Evolutionary conservation across 2,329 filamentous ascomycete genomes (phyloP), one percentile per base, ranked within the genome.

Genomic region (Aspergillus quadricinctus): DNA sequence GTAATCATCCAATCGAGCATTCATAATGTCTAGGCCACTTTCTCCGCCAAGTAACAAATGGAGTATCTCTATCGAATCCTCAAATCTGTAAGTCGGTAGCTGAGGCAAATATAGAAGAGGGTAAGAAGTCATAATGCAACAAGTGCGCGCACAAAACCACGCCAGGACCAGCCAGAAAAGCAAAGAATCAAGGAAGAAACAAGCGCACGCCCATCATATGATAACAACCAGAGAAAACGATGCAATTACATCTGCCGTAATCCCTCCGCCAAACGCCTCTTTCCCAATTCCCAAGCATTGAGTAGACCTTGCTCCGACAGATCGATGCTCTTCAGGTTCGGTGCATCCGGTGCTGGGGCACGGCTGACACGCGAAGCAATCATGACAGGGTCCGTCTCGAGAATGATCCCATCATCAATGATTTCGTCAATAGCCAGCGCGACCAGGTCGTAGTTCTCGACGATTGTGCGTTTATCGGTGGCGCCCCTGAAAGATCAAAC

Each of bases 391-490:
- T 99, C 94, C 0, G 93, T 97, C 79, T 99, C 94, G 59, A 99
- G 85, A 66, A 99, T 93, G 72, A 97, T 95, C 58, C 94, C 94
- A 70, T 96, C 92, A 75, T 96, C 92, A 53, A 95, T 85, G 60
- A 95, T 93, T 76, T 99, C 94, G 75, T 99, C 94, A 62, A 99
- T 90, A 48, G 92, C 90, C 53, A 99, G 85, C 14, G 92, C 89
- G 60, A 97, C 90, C 23, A 97, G 84, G 76, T 97, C 94, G 81
- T 97, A 99, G 83, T 97, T 97, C 78, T 99, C 94, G 70, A 97
- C 88, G 64, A 97, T 92, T 56, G 94, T 97, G 64, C 94, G 88
- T 83, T 97, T 97, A 80, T 99, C 94, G 51, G 95, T 92, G 35
- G 91, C 91, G 83, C 95, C 93, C 77, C 91, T 96, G 64, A 46